Percentiles rank a stretch among this genome's conserved stretches.
Evolutionary conservation across 352 stramenopile species (phyloP).

Genomic region (Plasmopara viticola): DNA sequence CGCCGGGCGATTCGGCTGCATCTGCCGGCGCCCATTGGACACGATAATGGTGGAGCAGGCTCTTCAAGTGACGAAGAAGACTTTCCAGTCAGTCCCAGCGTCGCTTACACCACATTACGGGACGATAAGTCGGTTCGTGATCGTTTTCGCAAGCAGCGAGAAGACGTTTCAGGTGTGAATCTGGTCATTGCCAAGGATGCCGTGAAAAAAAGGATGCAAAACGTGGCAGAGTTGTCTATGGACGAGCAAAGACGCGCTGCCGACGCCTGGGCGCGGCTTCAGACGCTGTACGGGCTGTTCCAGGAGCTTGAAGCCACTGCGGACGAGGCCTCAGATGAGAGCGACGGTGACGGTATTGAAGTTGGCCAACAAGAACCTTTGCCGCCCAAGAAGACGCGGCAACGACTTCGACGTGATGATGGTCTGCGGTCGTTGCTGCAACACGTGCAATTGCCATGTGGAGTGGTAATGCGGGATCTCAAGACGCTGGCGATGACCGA

Average conservation of each 20-base stretch:
- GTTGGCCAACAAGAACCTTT: not conserved
- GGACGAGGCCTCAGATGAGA: constrained; percentile 18
- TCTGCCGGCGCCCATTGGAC: constrained; percentile 48
- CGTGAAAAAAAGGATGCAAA: constrained; percentile 3
- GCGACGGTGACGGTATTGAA: constrained; percentile 17
- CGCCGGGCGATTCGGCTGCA: constrained; percentile 53
- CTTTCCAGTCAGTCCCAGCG: constrained; percentile 23
- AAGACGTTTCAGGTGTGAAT: constrained; percentile 27
- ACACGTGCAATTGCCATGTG: constrained; percentile 24
- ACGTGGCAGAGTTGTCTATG: constrained; percentile 27
- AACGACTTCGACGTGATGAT: constrained; percentile 26
- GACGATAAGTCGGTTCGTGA: constrained; percentile 25
- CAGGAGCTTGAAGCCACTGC: constrained; percentile 25
- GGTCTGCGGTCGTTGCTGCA: constrained; percentile 46
- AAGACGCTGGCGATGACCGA: constrained; percentile 32
- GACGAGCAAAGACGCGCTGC: constrained; percentile 46
- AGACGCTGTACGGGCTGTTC: constrained; percentile 59
- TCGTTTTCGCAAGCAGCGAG: constrained; percentile 18
- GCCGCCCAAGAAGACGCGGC: constrained; percentile 3
- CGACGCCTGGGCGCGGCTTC: constrained; percentile 50
- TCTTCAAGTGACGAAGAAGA: constrained; percentile 24
- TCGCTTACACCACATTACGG: constrained; percentile 38
- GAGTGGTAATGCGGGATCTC: constrained; percentile 49
- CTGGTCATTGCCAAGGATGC: constrained; percentile 11
- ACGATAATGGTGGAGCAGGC: constrained; percentile 42